Conservation (phyloP, 2,329 filamentous ascomycete genomes). For the Cadophora gregata region DNA sequence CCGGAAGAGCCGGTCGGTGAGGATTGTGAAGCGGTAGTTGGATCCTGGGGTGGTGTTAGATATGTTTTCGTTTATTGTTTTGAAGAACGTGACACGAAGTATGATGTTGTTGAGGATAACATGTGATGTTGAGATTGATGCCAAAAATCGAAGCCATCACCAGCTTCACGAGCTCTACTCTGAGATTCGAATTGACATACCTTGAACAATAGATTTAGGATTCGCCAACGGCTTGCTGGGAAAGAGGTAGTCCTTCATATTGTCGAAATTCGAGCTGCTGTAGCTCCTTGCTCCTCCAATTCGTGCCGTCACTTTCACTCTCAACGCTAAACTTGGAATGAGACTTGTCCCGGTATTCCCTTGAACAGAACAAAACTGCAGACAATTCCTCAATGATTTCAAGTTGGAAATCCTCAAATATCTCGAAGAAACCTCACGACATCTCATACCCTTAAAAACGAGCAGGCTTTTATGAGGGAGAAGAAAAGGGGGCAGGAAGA, state of each 20-base stretch:
- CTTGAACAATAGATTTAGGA: conserved; percentile 51
- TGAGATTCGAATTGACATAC: conserved; percentile 22
- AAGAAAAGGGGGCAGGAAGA: neutral
- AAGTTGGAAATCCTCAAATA: neutral
- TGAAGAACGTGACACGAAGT: neutral
- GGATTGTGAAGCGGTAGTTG: conserved; percentile 62
- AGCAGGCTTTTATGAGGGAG: neutral
- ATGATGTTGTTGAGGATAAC: neutral
- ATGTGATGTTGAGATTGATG: neutral
- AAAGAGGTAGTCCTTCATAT: conserved; percentile 36
- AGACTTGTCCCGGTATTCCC: no score
- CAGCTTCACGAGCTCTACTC: neutral
- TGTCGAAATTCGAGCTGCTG: conserved; percentile 2
- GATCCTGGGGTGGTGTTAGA: conserved; percentile 46
- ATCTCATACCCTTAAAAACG: neutral
- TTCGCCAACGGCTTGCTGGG: conserved; percentile 52
- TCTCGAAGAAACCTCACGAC: neutral
- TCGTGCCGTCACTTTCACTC: neutral
- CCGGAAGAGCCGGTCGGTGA: conserved; percentile 61
- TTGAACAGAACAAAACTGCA: neutral
- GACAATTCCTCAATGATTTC: neutral
- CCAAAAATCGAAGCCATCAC: neutral
- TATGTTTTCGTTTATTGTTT: neutral
- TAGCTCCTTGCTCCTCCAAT: neutral
- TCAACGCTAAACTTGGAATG: neutral